Percentiles rank a stretch among this genome's conserved stretches.
Evolutionary conservation across 805 yeast species (phyloP).

Genomic region (Lipomyces orientalis): DNA sequence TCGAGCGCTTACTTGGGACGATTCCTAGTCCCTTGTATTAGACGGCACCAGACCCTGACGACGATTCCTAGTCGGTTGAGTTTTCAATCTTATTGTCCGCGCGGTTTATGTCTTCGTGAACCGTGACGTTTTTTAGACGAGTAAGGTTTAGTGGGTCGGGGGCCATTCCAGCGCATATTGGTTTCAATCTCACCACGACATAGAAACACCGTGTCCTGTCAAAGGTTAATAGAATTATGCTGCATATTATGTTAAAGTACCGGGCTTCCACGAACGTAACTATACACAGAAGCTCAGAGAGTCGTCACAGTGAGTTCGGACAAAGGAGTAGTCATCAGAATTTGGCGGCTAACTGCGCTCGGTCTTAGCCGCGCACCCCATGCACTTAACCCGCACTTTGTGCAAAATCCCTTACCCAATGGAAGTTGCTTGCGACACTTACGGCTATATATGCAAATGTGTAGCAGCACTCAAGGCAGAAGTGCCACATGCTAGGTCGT

Average conservation of each 20-base stretch:
- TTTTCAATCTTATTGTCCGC: no score
- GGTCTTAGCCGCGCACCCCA: not conserved
- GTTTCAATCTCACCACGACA: no score
- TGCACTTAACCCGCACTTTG: not conserved
- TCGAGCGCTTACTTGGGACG: no score
- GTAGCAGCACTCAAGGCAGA: not conserved
- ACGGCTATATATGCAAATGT: not conserved
- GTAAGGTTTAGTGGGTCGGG: not conserved
- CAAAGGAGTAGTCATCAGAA: not conserved
- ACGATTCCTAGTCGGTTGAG: no score
- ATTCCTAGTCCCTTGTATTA: no score
- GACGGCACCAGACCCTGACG: no score
- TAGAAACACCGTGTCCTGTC: no score
- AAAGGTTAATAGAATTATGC: no score
- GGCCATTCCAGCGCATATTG: no score
- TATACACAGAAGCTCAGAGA: not conserved
- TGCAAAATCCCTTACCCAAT: not conserved
- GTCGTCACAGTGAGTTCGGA: not conserved
- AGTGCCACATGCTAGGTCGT: not conserved
- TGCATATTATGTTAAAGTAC: not conserved
- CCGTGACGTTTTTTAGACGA: not conserved
- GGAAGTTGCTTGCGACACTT: not conserved
- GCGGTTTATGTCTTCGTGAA: not conserved
- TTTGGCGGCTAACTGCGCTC: not conserved
- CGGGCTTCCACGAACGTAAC: not conserved